Conservation (phyloP, 2,329 filamentous ascomycete genomes). For the Cyanodermella asteris region DNA sequence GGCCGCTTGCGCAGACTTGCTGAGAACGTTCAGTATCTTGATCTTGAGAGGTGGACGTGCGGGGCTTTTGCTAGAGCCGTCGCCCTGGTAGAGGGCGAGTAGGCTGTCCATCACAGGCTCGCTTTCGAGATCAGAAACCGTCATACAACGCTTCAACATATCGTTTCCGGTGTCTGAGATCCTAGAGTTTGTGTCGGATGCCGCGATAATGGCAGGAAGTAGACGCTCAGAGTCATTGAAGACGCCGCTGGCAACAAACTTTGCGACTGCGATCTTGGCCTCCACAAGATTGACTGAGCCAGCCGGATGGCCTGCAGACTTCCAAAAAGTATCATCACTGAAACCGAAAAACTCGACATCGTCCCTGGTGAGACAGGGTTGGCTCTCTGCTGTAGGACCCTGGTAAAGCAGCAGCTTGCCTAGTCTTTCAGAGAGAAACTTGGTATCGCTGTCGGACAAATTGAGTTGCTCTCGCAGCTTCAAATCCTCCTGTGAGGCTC, state of each 20-base stretch:
- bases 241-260: constrained; percentile 61
- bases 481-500: constrained; percentile 59
- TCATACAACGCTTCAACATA: constrained; percentile 54
- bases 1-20: constrained; percentile 55
- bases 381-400: constrained; percentile 33
- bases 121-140: constrained; percentile 51
- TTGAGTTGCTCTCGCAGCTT: constrained; percentile 44
- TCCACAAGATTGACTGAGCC: constrained; percentile 45
- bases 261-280: constrained; percentile 46
- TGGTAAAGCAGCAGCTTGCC: constrained; percentile 57
- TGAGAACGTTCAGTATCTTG: constrained; percentile 52
- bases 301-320: constrained; percentile 38
- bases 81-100: constrained; percentile 51
- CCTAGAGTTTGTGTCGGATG: constrained; percentile 59
- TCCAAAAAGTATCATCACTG: constrained; percentile 49
- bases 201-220: constrained; percentile 61
- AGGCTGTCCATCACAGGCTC: constrained; percentile 38
- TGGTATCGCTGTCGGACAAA: constrained; percentile 45
- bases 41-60: constrained; percentile 51
- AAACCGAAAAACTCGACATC: constrained; percentile 38
- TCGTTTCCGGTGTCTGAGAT: constrained; percentile 76
- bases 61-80: constrained; percentile 20
- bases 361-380: constrained; percentile 14
- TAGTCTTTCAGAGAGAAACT: constrained; percentile 53
- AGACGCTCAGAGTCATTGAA: constrained; percentile 72